Conservation (phyloP, 345 rosid species). For the Diplotaxis tenuifolia region DNA sequence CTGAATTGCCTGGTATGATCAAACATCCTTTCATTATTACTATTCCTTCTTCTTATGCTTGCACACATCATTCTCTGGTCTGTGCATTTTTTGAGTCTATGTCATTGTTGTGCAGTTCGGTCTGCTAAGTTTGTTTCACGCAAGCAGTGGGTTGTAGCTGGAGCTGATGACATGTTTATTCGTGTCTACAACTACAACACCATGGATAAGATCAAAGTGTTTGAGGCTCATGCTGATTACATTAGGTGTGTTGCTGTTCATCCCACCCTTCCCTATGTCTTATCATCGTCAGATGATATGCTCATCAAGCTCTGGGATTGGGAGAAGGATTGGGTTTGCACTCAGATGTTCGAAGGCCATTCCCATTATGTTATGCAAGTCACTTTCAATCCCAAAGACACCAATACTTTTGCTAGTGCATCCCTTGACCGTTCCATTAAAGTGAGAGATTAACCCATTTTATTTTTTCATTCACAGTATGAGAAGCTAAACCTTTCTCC, state of each 20-base stretch:
- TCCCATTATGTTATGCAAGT: conserved; percentile 94
- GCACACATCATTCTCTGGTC: not conserved
- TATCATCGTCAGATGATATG: conserved; percentile 80
- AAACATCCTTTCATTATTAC: not conserved
- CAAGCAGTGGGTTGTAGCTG: conserved; percentile 84
- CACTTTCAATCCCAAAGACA: conserved; percentile 76
- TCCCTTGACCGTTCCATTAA: conserved; percentile 77
- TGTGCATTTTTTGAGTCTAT: conserved; percentile 13
- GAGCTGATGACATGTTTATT: conserved; percentile 77
- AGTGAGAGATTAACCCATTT: conserved; percentile 35
- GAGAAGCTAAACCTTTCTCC: conserved; percentile 3
- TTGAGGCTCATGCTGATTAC: conserved; percentile 84
- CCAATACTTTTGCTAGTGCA: conserved; percentile 78
- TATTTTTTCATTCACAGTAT: not conserved
- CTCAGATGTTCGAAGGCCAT: conserved; percentile 75
- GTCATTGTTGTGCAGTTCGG: conserved; percentile 58
- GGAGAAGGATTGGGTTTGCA: conserved; percentile 80
- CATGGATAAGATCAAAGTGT: conserved; percentile 70
- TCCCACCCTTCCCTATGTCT: conserved; percentile 64
- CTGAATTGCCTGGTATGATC: conserved; percentile 78
- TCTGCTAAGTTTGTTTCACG: conserved; percentile 85
- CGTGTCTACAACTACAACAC: conserved; percentile 80
- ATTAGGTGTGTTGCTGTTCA: conserved; percentile 80
- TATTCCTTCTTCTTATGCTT: not conserved
- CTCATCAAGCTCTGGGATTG: conserved; percentile 90